These are phyloP conservation scores for Candida pseudoviswanathii DNA, from an alignment of 1,139 yeast genomes.

Conservation along the genomic window DNA sequence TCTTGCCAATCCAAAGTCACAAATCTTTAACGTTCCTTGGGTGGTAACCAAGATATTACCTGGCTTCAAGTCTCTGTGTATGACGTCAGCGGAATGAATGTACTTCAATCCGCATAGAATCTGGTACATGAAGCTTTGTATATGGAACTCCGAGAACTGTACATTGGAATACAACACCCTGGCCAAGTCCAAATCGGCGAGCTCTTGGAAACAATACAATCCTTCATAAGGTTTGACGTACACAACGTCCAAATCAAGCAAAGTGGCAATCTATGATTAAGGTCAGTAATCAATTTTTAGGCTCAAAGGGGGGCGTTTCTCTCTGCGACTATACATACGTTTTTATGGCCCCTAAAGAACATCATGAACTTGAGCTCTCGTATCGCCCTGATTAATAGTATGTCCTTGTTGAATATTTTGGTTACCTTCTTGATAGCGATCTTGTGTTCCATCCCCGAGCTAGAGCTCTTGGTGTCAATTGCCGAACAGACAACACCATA, in stretches of 20 bases:
- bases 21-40: constrained; percentile 72
- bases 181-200: constrained; percentile 79
- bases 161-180: constrained; percentile 75
- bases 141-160: constrained; percentile 82
- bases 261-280: constrained; percentile 53
- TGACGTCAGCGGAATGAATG: constrained; percentile 82
- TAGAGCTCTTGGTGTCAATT: constrained; percentile 47
- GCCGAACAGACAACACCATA: constrained; percentile 91
- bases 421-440: constrained; percentile 81
- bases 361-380: constrained; percentile 78
- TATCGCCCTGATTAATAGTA: constrained; percentile 71
- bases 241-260: constrained; percentile 74
- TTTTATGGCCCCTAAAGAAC: constrained; percentile 79
- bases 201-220: constrained; percentile 77
- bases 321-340: constrained; percentile 35
- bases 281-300: constrained; percentile 2
- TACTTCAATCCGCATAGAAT: constrained; percentile 78
- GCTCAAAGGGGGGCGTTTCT: neutral
- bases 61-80: constrained; percentile 85
- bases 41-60: constrained; percentile 77
- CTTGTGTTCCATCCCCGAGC: constrained; percentile 19
- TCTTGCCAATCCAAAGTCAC: constrained; percentile 89
- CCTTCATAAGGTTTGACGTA: constrained; percentile 74
- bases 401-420: constrained; percentile 63
- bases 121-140: constrained; percentile 75